Conservation (phyloP, 129 eudicot species). For the Saussurea involucrata region DNA sequence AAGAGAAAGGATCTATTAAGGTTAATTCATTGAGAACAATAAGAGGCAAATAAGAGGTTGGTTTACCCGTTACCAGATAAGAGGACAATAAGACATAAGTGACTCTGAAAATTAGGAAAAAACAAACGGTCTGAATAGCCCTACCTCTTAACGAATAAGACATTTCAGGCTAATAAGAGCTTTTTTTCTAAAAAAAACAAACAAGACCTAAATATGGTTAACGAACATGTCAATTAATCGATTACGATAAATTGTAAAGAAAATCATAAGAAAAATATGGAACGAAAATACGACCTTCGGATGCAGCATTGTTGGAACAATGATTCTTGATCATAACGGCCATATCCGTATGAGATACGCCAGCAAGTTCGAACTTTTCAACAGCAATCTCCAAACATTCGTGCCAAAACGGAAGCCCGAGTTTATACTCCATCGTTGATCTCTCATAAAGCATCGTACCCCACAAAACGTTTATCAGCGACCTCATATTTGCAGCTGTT, state of each 20-base stretch:
- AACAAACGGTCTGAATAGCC: too few relatives aligned
- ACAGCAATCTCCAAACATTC: conserved; percentile 84
- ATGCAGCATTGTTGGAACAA: conserved; percentile 66
- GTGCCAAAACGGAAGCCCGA: conserved; percentile 83
- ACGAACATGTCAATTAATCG: background rate
- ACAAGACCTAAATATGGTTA: background rate
- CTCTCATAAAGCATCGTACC: conserved; percentile 93
- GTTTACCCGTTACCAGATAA: too few relatives aligned
- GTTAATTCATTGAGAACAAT: too few relatives aligned
- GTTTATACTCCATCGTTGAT: conserved; percentile 86
- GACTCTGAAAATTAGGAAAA: too few relatives aligned
- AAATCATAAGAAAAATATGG: background rate
- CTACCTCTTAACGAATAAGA: too few relatives aligned
- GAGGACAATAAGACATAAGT: too few relatives aligned
- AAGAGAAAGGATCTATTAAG: too few relatives aligned
- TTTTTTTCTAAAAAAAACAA: too few relatives aligned
- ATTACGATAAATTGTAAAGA: background rate
- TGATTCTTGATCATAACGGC: conserved; percentile 94
- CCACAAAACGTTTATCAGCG: conserved; percentile 71
- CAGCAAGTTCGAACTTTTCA: conserved; percentile 86
- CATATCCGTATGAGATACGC: conserved; percentile 81
- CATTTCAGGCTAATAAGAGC: too few relatives aligned
- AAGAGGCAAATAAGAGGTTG: too few relatives aligned
- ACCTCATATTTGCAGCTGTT: conserved; percentile 56
- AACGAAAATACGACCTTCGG: conserved; percentile 59